phyloP scores from a whole-genome alignment of 257 asterid species.

The Eustoma russellianum region DNA sequence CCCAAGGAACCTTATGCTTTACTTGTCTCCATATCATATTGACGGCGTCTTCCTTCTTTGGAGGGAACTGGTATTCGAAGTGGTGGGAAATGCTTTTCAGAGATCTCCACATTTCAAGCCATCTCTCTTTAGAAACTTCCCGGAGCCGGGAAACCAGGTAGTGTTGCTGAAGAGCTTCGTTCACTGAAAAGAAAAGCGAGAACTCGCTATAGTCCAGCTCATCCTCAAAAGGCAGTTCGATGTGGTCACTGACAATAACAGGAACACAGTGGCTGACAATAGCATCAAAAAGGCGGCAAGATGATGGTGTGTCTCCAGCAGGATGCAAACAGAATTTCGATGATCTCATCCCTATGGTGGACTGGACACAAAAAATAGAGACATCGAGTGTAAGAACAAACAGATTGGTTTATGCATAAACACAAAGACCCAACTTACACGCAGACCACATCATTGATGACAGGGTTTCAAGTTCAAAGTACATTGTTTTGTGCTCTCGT shows the following conservation, averaged over 20 bases:
- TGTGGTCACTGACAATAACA: constrained; percentile 74
- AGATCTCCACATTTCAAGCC: constrained; percentile 72
- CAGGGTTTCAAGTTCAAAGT: no score
- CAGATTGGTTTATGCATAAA: constrained; percentile 1
- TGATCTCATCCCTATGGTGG: constrained; percentile 69
- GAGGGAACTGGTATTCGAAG: constrained; percentile 79
- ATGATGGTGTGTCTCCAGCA: constrained; percentile 97
- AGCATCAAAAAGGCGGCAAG: constrained; percentile 94
- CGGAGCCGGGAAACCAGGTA: constrained; percentile 57
- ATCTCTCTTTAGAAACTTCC: constrained; percentile 37
- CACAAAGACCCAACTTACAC: constrained; percentile 1
- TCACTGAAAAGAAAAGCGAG: constrained; percentile 66
- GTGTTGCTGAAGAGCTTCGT: constrained; percentile 53
- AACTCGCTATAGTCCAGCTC: constrained; percentile 83
- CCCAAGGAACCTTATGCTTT: constrained; percentile 53
- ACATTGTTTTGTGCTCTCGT: no score
- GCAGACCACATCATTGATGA: not conserved
- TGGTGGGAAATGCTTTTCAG: constrained; percentile 60
- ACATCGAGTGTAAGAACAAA: constrained; percentile 11
- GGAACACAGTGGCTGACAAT: constrained; percentile 94
- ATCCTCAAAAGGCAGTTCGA: constrained; percentile 86
- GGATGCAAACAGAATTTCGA: constrained; percentile 90
- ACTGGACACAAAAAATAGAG: constrained; percentile 32
- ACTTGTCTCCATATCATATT: constrained; percentile 93
- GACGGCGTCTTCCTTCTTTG: constrained; percentile 67